phyloP scores from a whole-genome alignment of 108 stramenopile genomes.

The Cyclotella sp. region DNA sequence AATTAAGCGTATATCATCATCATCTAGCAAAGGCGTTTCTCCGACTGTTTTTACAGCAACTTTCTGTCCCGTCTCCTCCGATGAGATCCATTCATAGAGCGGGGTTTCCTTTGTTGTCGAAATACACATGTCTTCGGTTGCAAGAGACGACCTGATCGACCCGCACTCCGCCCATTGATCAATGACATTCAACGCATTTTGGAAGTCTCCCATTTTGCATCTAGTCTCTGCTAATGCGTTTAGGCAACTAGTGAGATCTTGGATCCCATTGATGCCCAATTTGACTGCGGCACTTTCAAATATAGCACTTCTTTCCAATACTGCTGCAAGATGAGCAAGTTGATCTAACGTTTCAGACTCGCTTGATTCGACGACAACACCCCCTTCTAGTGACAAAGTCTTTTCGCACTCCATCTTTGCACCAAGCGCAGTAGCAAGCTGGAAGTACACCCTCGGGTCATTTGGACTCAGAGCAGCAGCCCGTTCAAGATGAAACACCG shows the following conservation, averaged over 20 bases:
- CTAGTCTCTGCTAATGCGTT: slow-evolving; percentile 37
- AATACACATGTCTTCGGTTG: slow-evolving; percentile 25
- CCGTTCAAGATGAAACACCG: slow-evolving; percentile 42
- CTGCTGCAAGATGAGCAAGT: slow-evolving; percentile 24
- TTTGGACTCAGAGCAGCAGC: slow-evolving; percentile 42
- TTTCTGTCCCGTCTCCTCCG: slow-evolving; percentile 6
- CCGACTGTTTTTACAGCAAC: slow-evolving; percentile 41
- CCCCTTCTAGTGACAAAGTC: slow-evolving; percentile 7
- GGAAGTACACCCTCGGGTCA: slow-evolving; percentile 41
- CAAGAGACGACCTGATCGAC: slow-evolving; percentile 34
- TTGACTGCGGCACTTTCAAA: slow-evolving; percentile 40
- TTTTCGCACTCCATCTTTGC: slow-evolving; percentile 40
- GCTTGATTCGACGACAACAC: neutral
- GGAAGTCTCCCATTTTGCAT: slow-evolving; percentile 48
- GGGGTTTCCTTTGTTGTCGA: slow-evolving; percentile 21
- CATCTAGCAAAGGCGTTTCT: slow-evolving; percentile 28
- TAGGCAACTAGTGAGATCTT: slow-evolving; percentile 40
- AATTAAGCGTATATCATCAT: slow-evolving; percentile 36
- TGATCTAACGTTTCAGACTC: slow-evolving; percentile 1
- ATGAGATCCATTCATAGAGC: slow-evolving; percentile 37
- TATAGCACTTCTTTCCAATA: slow-evolving; percentile 39
- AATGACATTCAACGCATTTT: slow-evolving; percentile 32
- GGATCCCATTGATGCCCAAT: slow-evolving; percentile 37
- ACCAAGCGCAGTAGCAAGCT: slow-evolving; percentile 40
- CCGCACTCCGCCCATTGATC: slow-evolving; percentile 52